These are phyloP conservation scores for Achlya hypogyna DNA, from an alignment of 352 stramenopile genomes.

Conservation along the genomic window DNA sequence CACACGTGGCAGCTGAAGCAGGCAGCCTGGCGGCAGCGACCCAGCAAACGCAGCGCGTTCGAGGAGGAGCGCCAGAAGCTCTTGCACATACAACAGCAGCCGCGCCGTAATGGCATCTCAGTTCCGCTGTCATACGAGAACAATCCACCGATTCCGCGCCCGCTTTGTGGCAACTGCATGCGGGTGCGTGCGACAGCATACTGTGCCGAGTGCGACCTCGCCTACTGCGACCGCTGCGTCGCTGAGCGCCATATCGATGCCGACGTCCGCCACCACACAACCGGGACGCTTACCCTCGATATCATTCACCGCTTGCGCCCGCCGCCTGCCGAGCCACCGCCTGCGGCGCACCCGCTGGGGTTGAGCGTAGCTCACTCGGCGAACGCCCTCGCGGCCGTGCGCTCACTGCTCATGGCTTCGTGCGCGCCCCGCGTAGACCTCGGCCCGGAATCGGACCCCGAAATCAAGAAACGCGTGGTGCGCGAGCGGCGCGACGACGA, in stretches of 20 bases:
- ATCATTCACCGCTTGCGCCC: neutral
- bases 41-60: neutral
- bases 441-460: neutral
- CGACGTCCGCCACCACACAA: neutral
- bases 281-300: neutral
- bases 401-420: neutral
- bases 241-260: slow-evolving; percentile 2
- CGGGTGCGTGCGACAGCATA: neutral
- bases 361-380: neutral
- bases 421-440: neutral
- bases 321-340: neutral
- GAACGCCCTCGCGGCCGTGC: neutral
- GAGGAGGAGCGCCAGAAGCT: neutral
- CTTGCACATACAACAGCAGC: neutral
- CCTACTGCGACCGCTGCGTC: slow-evolving; percentile 7
- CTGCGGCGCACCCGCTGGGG: neutral
- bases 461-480: neutral
- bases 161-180: slow-evolving; percentile 9
- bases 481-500: neutral
- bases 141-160: neutral
- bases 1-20: slow-evolving; percentile 4
- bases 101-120: neutral
- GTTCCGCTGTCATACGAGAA: neutral
- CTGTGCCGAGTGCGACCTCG: slow-evolving; percentile 5
- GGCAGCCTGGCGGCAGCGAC: neutral